Evolutionary conservation across 352 stramenopile genomes (phyloP).

Genomic region (Globisporangium sylvaticum): DNA sequence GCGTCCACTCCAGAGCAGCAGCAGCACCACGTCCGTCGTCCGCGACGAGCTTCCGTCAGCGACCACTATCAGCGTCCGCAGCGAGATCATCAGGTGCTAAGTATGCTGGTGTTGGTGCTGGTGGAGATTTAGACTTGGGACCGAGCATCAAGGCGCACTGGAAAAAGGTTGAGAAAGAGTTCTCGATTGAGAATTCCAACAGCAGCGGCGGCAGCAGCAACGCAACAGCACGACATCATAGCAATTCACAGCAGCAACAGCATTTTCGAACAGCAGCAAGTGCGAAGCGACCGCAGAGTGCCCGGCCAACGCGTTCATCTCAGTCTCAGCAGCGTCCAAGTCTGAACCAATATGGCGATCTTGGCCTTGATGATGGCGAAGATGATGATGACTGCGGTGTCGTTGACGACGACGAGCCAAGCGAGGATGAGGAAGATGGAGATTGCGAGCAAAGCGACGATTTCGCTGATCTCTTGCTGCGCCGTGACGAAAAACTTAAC

Average conservation of each 20-base stretch:
- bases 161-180: slow-evolving; percentile 35
- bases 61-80: slow-evolving; percentile 29
- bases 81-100: not conserved
- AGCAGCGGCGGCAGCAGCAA: not conserved
- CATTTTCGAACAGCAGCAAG: slow-evolving; percentile 1
- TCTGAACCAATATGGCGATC: not conserved
- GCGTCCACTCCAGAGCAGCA: not conserved
- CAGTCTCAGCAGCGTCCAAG: not conserved
- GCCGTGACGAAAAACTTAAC: not conserved
- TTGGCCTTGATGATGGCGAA: not conserved
- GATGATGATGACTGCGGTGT: slow-evolving; percentile 39
- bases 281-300: slow-evolving; percentile 36
- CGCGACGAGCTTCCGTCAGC: not conserved
- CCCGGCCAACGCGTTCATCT: slow-evolving; percentile 15
- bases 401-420: slow-evolving; percentile 34
- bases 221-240: not conserved
- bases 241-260: not conserved
- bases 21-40: slow-evolving; percentile 12
- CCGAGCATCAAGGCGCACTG: slow-evolving; percentile 36
- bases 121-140: not conserved
- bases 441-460: slow-evolving; percentile 15
- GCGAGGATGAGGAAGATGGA: slow-evolving; percentile 23
- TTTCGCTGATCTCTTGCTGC: slow-evolving; percentile 12
- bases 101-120: not conserved
- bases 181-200: slow-evolving; percentile 19